Base-by-base conservation (phyloP, 2,329 filamentous ascomycete species). In the Paramyrothecium roridum region DNA sequence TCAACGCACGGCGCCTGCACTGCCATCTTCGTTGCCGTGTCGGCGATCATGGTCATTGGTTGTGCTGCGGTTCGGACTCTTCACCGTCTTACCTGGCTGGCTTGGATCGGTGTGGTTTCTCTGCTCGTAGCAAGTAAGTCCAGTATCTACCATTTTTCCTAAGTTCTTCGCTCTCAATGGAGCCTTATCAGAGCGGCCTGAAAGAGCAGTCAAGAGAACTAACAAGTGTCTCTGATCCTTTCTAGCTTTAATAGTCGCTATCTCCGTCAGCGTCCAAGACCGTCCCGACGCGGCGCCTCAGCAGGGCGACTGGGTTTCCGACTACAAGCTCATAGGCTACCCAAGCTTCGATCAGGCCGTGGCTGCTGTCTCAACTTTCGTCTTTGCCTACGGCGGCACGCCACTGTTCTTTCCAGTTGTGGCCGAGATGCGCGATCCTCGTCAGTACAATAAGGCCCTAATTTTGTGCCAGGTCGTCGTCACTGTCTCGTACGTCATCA, bases 361-460 rank as follows among this genome's bases (percentile, higher is more conserved):
- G 21, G 54, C 68, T 1, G 68, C 70, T 21, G 52, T 71, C 26
- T 67, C 69, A 1, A 58, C 65, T 3, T 56, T 73, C 8, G 61
- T 76, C 34, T 76, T 76, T 50, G 67, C 74, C 6, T 75, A 67
- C 50, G 67, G 70, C 8, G 73, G 71, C 20, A 71, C 71, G 0
- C 66, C 71, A 0, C 69, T 65, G 19, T 74, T 70, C 56, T 71
- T 70, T 58, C 53, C 63, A 16, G 63, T 73, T 22, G 63, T 57
- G 1, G 61, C 70, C 17, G 70, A 73, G 55, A 73, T 73, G 70
- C 59, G 64, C 1, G 62, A 72, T 10, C 70, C 69, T 1, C 52
- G 52, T 11, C 49, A 59, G 8, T 73, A 67, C 52, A 66, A 54
- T 3, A 62, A 65, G 3, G 61, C 69, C 1, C 57, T 72, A 1